Percentiles rank a stretch among this genome's conserved stretches.
Conservation (phyloP, 1,284 basidiomycete genomes). For the Cutaneotrichosporon cyanovorans region DNA sequence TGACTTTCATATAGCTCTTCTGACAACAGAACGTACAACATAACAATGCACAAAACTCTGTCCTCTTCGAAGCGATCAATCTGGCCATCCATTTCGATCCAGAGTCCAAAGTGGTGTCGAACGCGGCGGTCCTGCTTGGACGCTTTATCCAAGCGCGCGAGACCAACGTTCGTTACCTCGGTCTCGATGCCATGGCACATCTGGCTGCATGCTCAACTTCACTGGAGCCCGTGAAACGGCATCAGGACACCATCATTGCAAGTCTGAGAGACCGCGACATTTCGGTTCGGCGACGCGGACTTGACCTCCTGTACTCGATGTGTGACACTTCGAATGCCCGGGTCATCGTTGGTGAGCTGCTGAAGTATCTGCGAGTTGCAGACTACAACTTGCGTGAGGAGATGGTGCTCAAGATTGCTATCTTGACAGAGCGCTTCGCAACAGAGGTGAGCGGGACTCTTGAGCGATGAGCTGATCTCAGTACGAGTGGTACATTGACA, state of each 20-base stretch:
- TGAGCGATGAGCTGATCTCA: constrained; percentile 24
- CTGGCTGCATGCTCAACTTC: constrained; percentile 87
- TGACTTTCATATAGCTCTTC: constrained; percentile 1
- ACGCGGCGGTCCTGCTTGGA: constrained; percentile 85
- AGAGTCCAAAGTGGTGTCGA: constrained; percentile 78
- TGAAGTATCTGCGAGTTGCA: constrained; percentile 85
- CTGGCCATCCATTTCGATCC: constrained; percentile 95
- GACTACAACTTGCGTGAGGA: constrained; percentile 95
- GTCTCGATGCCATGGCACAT: constrained; percentile 97
- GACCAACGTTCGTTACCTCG: constrained; percentile 96
- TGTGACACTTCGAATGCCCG: constrained; percentile 94
- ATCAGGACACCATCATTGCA: constrained; percentile 90
- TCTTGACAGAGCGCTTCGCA: constrained; percentile 95
- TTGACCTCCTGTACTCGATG: constrained; percentile 98
- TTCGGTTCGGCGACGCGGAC: constrained; percentile 83
- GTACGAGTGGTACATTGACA: constrained; percentile 96
- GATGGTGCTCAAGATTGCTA: constrained; percentile 98
- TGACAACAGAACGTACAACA: constrained; percentile 78
- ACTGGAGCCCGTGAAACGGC: constrained; percentile 85
- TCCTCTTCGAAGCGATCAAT: constrained; percentile 97
- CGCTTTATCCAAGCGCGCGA: constrained; percentile 95
- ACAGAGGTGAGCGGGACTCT: constrained; percentile 53
- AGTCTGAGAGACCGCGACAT: constrained; percentile 96
- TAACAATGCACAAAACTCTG: constrained; percentile 95
- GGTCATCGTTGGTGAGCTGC: constrained; percentile 84